Evolutionary conservation across 1,284 basidiomycete genomes (phyloP).

Genomic region (Irpex sp.): DNA sequence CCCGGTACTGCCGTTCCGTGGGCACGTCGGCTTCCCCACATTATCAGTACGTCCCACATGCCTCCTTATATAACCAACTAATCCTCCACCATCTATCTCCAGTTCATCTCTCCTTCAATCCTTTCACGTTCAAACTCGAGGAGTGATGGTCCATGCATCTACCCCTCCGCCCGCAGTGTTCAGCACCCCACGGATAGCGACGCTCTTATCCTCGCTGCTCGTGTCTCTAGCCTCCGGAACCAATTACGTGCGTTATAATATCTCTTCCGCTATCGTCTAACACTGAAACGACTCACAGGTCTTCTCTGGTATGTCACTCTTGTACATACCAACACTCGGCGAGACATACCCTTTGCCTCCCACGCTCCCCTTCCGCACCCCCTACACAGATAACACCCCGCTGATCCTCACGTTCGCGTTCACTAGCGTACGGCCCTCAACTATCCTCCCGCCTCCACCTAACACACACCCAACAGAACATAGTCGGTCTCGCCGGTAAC

Average conservation of each 20-base stretch:
- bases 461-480: conserved; percentile 72
- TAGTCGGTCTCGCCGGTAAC: conserved; percentile 70
- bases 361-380: no score
- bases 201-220: conserved; percentile 50
- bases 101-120: background rate
- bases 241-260: conserved; percentile 53
- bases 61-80: background rate
- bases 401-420: background rate
- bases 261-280: background rate
- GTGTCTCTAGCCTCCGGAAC: conserved; percentile 65
- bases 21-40: no score
- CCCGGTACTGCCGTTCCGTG: background rate
- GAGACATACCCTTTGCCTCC: background rate
- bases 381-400: no score
- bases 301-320: conserved; percentile 41
- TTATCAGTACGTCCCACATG: background rate
- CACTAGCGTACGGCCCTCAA: conserved; percentile 78
- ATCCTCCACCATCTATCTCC: background rate
- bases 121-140: no score
- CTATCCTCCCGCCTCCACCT: conserved; percentile 67
- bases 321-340: background rate
- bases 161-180: conserved; percentile 30
- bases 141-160: conserved; percentile 5
- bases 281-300: conserved; percentile 27
- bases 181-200: conserved; percentile 39